Percentiles rank a stretch among this genome's conserved stretches.
Evolutionary conservation across 2,329 filamentous ascomycete genomes (phyloP).

Genomic region (Cordyceps pruinosa): DNA sequence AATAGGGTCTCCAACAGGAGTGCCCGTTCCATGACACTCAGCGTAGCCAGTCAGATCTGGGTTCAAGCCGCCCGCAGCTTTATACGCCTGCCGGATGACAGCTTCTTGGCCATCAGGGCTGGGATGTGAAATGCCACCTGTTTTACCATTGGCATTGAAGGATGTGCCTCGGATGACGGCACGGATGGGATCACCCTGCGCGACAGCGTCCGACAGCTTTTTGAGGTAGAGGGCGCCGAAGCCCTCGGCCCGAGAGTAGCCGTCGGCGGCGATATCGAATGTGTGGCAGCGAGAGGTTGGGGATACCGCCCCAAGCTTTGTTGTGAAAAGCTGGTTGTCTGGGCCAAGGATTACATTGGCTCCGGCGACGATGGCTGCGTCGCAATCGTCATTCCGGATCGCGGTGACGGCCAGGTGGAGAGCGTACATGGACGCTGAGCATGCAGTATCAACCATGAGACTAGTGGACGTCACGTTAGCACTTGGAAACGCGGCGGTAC

Average conservation of each 20-base stretch:
- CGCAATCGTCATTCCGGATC: conserved; percentile 23
- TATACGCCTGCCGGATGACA: not conserved
- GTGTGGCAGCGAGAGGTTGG: not conserved
- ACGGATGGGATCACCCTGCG: conserved; percentile 19
- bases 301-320: not conserved
- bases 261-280: conserved; percentile 36
- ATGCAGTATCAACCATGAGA: conserved; percentile 33
- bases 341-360: conserved; percentile 18
- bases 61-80: conserved; percentile 19
- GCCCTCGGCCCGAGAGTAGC: conserved; percentile 44
- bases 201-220: not conserved
- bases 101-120: not conserved
- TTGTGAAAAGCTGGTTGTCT: conserved; percentile 11
- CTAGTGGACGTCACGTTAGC: conserved; percentile 11
- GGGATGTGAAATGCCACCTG: conserved; percentile 38
- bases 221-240: conserved; percentile 37
- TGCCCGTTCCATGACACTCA: conserved; percentile 37
- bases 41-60: conserved; percentile 23
- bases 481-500: not conserved
- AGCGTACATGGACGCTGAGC: conserved; percentile 28
- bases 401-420: conserved; percentile 28
- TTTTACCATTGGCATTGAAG: conserved; percentile 34
- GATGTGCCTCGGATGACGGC: conserved; percentile 28
- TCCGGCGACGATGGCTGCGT: conserved; percentile 19
- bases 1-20: conserved; percentile 22